Evolutionary conservation across 208 protist genomes (phyloP), one percentile per base, ranked within the genome.

Genomic region (Wallacemonas sp.): DNA sequence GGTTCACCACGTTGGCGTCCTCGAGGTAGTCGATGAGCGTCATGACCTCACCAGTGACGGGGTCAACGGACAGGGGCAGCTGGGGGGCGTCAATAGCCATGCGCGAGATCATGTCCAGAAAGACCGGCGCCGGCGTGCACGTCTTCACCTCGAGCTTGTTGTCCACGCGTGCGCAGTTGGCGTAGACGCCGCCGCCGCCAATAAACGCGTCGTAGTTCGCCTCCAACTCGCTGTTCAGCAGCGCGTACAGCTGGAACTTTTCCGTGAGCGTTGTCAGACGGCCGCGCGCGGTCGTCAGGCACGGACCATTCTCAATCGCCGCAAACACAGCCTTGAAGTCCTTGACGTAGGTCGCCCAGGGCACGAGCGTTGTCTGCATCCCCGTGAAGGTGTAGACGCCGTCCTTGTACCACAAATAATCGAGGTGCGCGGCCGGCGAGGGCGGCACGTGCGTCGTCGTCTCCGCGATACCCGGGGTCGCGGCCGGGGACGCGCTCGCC

Each of bases 291-390:
- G 82, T 87, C 42, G 86, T 92, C 45, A 96, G 82, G 69, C 91
- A 96, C 10, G 91, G 91, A 14, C 91, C 91, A 48, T 82, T 91
- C 52, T 96, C 91, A 55, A 96, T 91, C 29, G 77, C 84, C 14
- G 62, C 71, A 64, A 87, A 96, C 16, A 92, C 77, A 0, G 71
- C 65, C 10, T 73, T 61, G 11, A 96, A 77, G 59, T 93, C 82
- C 23, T 69, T 70, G 39, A 94, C 67, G 65, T 92, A 96, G 62
- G 81, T 69, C 59, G 81, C 77, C 88, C 91, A 96, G 25, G 87
- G 67, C 10, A 92, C 62, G 1, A 92, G 33, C n/a, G 76, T 44
- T 28, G 88, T 93, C 32, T 65, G 50, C 83, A 93, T 91, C 2
- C 80, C 91, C 0, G 39, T 64, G 59, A 94, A 80, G 38, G 26